Evolutionary conservation across 106 monocot genomes (phyloP).

Genomic region (Dendrobium nobile): DNA sequence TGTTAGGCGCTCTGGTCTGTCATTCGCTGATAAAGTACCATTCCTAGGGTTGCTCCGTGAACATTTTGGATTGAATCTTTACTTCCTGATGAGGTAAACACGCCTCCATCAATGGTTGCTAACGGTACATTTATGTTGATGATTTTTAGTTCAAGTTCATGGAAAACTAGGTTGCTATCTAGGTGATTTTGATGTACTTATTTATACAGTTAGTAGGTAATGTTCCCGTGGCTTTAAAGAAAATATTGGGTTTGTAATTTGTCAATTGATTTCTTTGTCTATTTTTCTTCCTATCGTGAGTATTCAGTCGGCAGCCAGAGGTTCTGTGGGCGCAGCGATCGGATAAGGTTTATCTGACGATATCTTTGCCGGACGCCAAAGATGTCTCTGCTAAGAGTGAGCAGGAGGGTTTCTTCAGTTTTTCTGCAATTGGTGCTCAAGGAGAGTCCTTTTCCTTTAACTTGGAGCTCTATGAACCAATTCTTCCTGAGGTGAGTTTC

Average conservation of each 20-base stretch:
- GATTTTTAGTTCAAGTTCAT: not conserved
- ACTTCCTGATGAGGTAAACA: not conserved
- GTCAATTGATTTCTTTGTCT: not conserved
- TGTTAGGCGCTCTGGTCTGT: no score
- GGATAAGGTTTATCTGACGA: conserved; percentile 76
- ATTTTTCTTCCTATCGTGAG: not conserved
- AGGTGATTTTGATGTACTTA: not conserved
- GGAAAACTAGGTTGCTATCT: not conserved
- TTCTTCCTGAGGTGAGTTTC: conserved; percentile 46
- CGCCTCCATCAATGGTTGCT: not conserved
- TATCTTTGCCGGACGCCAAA: conserved; percentile 82
- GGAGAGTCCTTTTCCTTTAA: conserved; percentile 47
- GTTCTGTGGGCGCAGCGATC: conserved; percentile 88
- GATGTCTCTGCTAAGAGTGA: conserved; percentile 54
- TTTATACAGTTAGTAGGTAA: not conserved
- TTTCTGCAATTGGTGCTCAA: conserved; percentile 64
- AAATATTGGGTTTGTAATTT: conserved; percentile 3
- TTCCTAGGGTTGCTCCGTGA: not conserved
- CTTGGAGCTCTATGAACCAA: conserved; percentile 60
- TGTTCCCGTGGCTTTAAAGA: not conserved
- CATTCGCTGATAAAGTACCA: no score
- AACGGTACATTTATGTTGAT: not conserved
- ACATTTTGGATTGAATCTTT: not conserved
- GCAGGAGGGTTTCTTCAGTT: conserved; percentile 53
- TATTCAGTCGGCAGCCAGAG: conserved; percentile 71